Evolutionary conservation across 345 rosid genomes (phyloP).

Genomic region (Rubroshorea leprosula): DNA sequence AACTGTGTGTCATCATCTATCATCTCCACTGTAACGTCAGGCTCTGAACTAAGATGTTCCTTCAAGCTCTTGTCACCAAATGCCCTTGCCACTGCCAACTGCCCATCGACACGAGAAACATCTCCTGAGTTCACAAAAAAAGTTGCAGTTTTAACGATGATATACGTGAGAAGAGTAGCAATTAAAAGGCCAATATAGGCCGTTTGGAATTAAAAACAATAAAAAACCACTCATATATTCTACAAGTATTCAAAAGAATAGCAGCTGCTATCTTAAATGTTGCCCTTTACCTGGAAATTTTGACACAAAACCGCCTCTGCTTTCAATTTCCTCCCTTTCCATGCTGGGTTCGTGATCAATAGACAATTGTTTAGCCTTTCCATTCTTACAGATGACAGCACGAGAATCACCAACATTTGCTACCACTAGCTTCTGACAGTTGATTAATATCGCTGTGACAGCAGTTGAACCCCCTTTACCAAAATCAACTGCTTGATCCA

Average conservation of each 20-base stretch:
- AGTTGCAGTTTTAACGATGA: neutral
- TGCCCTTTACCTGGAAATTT: slow-evolving; percentile 64
- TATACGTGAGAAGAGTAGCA: neutral
- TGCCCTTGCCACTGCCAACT: slow-evolving; percentile 91
- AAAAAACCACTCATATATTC: neutral
- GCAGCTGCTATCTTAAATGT: too few species aligned
- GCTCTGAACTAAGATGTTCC: slow-evolving; percentile 86
- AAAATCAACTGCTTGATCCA: slow-evolving; percentile 61
- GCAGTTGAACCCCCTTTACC: slow-evolving; percentile 97
- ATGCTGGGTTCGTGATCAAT: slow-evolving; percentile 79
- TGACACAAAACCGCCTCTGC: slow-evolving; percentile 83
- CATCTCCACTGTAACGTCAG: slow-evolving; percentile 49
- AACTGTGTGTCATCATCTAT: slow-evolving; percentile 59
- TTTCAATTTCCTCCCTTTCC: slow-evolving; percentile 65
- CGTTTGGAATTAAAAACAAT: too few species aligned
- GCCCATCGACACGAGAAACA: slow-evolving; percentile 89
- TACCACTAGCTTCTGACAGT: slow-evolving; percentile 64
- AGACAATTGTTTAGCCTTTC: slow-evolving; percentile 70
- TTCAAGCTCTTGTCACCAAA: slow-evolving; percentile 91
- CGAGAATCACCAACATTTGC: slow-evolving; percentile 96
- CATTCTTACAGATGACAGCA: slow-evolving; percentile 67
- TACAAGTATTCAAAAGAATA: neutral
- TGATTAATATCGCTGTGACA: slow-evolving; percentile 78
- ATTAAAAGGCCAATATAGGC: too few species aligned
- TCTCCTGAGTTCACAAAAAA: slow-evolving; percentile 50